phyloP scores from a whole-genome alignment of 176 grass and related monocot species.

The Hsuehochloa calcarea region DNA sequence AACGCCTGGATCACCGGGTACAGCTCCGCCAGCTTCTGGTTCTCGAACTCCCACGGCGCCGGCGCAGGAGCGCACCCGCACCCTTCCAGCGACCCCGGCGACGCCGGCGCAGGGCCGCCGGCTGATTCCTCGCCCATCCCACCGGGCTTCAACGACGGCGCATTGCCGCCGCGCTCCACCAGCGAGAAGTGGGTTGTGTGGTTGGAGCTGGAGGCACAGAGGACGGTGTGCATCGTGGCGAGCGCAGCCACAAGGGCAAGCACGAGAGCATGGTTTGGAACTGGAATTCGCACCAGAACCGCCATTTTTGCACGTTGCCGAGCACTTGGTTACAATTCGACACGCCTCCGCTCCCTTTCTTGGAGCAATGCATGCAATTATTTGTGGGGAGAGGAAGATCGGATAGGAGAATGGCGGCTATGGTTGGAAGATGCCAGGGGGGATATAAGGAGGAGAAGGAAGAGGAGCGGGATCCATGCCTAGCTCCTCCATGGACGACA shows the following conservation, averaged over 20 bases:
- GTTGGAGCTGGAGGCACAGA: not conserved
- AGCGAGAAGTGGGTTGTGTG: not conserved
- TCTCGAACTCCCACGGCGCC: slow-evolving; percentile 28
- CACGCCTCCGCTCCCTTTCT: not conserved
- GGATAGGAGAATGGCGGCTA: not conserved
- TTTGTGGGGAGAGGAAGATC: not conserved
- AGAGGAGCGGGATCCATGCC: not conserved
- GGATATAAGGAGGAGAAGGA: not conserved
- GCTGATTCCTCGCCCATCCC: not conserved
- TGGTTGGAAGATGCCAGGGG: not conserved
- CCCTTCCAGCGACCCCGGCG: not conserved
- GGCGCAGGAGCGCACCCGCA: slow-evolving; percentile 25
- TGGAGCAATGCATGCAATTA: not conserved
- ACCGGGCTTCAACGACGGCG: not conserved
- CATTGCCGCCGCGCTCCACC: not conserved
- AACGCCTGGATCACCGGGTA: slow-evolving; percentile 72
- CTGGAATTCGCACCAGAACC: not conserved
- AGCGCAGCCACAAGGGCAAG: not conserved
- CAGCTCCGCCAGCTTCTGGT: slow-evolving; percentile 34
- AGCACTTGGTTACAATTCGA: not conserved
- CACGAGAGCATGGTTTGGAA: not conserved
- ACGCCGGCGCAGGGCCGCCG: not conserved
- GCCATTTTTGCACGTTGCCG: not conserved
- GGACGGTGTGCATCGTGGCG: not conserved
- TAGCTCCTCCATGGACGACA: slow-evolving; percentile 11